Conservation (phyloP, 2,329 filamentous ascomycete genomes). For the Fusarium tanahbumbuense region DNA sequence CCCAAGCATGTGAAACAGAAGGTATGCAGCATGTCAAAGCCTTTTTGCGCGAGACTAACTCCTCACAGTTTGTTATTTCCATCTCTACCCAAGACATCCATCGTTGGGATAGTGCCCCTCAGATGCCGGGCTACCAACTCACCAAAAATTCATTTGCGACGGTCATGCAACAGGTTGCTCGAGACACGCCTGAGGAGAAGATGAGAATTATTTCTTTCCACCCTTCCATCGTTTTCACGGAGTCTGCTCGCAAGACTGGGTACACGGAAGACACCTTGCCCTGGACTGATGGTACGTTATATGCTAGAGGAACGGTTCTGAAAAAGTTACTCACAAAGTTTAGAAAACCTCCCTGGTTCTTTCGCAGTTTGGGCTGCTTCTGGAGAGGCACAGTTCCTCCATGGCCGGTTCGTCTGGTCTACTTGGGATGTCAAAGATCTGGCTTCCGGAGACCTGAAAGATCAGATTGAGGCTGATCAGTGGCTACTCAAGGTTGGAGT, state of each 20-base stretch:
- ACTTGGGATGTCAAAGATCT: conserved; percentile 65
- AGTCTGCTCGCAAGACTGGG: conserved; percentile 39
- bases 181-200: conserved; percentile 45
- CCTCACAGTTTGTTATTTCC: conserved; percentile 19
- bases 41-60: fast-evolving
- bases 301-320: too few relatives aligned
- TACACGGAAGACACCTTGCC: conserved; percentile 40
- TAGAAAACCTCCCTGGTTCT: conserved; percentile 54
- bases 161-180: conserved; percentile 52
- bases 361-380: conserved; percentile 57
- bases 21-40: not conserved
- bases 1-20: conserved; percentile 19
- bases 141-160: conserved; percentile 54
- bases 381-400: conserved; percentile 58
- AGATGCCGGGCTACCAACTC: conserved; percentile 49
- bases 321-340: not conserved
- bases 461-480: conserved; percentile 25
- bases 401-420: conserved; percentile 59
- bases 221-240: conserved; percentile 54
- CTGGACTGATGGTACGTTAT: conserved; percentile 33
- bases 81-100: conserved; percentile 45
- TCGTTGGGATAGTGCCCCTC: conserved; percentile 34
- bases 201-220: conserved; percentile 57
- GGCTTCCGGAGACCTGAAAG: conserved; percentile 8
- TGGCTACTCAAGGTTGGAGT: conserved; percentile 44